These are phyloP conservation scores for Penicillium dipodomyicola DNA, from an alignment of 495 filamentous ascomycete species.

Conservation along the genomic window DNA sequence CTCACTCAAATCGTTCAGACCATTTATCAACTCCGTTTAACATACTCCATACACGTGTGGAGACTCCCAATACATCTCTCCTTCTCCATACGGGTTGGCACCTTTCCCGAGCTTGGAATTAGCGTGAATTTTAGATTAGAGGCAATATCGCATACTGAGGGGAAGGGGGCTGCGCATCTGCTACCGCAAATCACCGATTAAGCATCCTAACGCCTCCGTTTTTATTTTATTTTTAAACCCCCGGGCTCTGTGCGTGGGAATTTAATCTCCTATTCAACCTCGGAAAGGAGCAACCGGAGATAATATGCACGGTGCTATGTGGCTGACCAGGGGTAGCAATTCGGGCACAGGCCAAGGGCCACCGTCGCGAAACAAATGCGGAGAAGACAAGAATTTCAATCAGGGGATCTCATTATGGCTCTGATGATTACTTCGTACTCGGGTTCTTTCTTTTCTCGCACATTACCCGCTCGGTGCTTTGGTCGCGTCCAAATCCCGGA, in stretches of 20 bases:
- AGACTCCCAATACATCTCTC: neutral
- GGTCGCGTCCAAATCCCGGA: conserved; percentile 9
- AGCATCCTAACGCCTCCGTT: conserved; percentile 3
- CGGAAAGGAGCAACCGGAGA: neutral
- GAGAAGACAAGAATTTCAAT: neutral
- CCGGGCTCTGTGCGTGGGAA: conserved; percentile 1
- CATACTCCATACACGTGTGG: neutral
- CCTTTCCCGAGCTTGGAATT: neutral
- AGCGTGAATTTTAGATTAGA: conserved; percentile 8
- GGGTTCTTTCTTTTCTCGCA: neutral
- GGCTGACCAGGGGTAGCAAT: conserved; percentile 6
- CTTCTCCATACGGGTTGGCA: neutral
- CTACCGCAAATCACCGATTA: conserved; percentile 13
- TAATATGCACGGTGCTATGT: conserved; percentile 3
- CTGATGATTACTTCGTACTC: neutral
- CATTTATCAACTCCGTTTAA: neutral
- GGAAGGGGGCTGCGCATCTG: conserved; percentile 5
- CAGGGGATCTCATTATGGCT: neutral
- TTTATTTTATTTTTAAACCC: too few relatives aligned
- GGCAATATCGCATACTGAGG: neutral
- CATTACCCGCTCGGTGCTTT: neutral
- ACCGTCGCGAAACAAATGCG: neutral
- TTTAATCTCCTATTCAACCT: neutral
- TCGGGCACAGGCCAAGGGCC: neutral
- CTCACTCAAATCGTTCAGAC: neutral